Percentiles rank a stretch among this genome's conserved stretches.
Conservation (phyloP, 345 rosid species). For the Clausena lansium region DNA sequence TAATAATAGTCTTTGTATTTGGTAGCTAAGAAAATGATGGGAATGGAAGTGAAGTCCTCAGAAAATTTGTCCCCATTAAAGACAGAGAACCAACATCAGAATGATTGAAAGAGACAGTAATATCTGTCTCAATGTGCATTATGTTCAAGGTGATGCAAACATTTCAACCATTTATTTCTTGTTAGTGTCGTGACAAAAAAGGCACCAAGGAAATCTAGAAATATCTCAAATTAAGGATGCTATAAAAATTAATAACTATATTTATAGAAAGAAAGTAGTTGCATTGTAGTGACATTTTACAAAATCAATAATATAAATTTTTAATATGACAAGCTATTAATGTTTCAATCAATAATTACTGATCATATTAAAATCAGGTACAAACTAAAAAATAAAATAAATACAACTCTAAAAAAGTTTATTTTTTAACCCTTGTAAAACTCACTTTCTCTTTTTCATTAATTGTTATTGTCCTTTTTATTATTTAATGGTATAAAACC, state of each 20-base stretch:
- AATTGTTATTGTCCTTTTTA: too few species aligned
- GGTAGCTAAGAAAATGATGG: constrained; percentile 8
- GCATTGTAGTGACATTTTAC: too few species aligned
- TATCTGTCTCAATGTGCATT: neutral
- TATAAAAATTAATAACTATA: neutral
- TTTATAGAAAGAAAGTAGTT: too few species aligned
- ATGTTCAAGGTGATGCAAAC: neutral
- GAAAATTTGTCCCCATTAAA: neutral
- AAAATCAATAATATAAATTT: too few species aligned
- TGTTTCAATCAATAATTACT: too few species aligned
- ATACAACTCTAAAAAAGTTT: too few species aligned
- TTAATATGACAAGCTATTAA: too few species aligned
- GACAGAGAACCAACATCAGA: neutral
- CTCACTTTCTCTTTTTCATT: too few species aligned
- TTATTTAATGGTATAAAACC: too few species aligned
- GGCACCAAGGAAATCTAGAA: neutral
- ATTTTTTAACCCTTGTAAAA: too few species aligned
- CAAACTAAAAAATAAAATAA: too few species aligned
- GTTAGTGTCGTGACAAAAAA: neutral
- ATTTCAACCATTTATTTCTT: neutral
- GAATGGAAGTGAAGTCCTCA: neutral
- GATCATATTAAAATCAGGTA: too few species aligned
- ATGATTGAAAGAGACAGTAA: neutral
- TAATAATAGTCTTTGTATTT: neutral
- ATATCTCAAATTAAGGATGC: neutral